phyloP scores from a whole-genome alignment of 352 stramenopile genomes.

The Phytopythium litorale region DNA sequence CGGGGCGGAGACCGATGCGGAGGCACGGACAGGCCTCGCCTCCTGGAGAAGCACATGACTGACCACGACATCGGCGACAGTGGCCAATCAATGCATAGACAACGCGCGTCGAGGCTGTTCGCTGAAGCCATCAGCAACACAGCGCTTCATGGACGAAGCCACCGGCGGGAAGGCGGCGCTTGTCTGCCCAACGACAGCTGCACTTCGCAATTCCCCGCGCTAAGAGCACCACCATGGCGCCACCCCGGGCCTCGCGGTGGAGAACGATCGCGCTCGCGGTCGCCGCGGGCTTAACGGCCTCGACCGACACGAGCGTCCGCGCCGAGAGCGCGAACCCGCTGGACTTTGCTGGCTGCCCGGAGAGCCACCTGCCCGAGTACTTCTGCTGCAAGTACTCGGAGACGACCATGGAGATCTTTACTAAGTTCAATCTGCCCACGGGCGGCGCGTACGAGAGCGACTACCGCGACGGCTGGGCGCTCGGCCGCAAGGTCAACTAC shows the following conservation, averaged over 20 bases:
- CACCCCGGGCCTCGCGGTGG: neutral
- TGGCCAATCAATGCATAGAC: neutral
- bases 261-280: neutral
- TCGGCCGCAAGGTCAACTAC: conserved; percentile 27
- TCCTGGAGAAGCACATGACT: neutral
- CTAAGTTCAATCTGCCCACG: conserved; percentile 23
- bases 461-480: conserved; percentile 20
- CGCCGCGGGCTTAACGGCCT: neutral
- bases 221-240: neutral
- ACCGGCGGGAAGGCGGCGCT: neutral
- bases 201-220: conserved; percentile 2
- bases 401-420: conserved; percentile 24
- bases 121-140: neutral
- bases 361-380: conserved; percentile 27
- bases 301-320: neutral
- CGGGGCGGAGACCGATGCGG: neutral
- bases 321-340: conserved; percentile 8
- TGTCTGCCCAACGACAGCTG: neutral
- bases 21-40: neutral
- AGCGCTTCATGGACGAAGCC: neutral
- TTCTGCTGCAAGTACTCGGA: conserved; percentile 29
- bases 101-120: neutral
- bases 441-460: conserved; percentile 23
- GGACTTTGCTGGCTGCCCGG: conserved; percentile 24
- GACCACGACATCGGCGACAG: neutral